Conservation (phyloP, 1,284 basidiomycete species). For the Pyrrhoderma lamaoense region DNA sequence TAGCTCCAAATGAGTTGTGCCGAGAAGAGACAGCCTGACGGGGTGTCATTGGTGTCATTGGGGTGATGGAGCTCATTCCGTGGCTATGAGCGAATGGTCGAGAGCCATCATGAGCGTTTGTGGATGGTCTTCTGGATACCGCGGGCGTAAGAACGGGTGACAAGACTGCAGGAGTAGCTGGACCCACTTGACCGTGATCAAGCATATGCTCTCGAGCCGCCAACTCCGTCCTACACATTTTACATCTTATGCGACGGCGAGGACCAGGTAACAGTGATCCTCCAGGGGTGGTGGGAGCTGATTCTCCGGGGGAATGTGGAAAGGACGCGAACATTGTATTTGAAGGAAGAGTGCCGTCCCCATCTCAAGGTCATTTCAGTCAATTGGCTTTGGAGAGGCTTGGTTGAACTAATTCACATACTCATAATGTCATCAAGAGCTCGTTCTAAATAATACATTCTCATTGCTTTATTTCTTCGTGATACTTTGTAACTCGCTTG, state of each 20-base stretch:
- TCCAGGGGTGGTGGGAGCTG: conserved; percentile 51
- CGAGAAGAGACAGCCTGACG: conserved; percentile 1
- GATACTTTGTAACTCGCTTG: conserved; percentile 65
- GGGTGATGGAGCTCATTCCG: too few species aligned
- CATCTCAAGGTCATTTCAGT: conserved; percentile 40
- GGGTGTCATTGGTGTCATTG: conserved; percentile 10
- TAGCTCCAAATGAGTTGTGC: conserved; percentile 2
- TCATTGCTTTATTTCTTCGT: conserved; percentile 57
- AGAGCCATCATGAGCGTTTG: conserved; percentile 16
- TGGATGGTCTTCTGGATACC: conserved; percentile 40
- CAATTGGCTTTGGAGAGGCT: not conserved
- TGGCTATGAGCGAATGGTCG: conserved; percentile 1
- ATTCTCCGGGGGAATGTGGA: conserved; percentile 59
- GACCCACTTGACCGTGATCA: conserved; percentile 75
- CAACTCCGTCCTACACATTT: conserved; percentile 76
- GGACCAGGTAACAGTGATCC: conserved; percentile 20
- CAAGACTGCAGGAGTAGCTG: conserved; percentile 43
- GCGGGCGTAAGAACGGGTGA: conserved; percentile 36
- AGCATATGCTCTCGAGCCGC: conserved; percentile 89
- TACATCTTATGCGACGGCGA: conserved; percentile 76
- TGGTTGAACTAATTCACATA: conserved; percentile 30
- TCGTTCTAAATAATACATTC: conserved; percentile 77
- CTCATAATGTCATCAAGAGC: conserved; percentile 71
- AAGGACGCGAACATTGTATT: conserved; percentile 71
- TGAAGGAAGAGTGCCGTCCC: conserved; percentile 57